Base-by-base conservation (phyloP, 2,329 filamentous ascomycete genomes). In the Sporothrix protearum region DNA sequence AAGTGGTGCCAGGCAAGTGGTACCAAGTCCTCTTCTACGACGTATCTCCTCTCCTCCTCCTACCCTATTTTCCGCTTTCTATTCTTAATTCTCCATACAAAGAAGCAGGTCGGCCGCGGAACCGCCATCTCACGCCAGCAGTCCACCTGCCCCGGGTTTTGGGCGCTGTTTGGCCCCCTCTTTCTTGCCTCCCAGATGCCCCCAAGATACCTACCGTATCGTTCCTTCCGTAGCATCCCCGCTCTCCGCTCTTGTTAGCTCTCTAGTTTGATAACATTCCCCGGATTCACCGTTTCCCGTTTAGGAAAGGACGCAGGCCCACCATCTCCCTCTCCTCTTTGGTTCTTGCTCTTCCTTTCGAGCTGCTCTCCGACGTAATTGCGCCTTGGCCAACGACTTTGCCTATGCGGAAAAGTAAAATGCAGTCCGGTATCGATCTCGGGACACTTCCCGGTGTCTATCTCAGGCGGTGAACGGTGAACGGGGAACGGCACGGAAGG, bases 241-340 rank as follows among this genome's bases (percentile, higher is more conserved):
- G 61, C 63, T 33, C 42, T 66, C 42, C n/a, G 49, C 49, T 22
- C 49, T 53, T 14, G 8, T 14, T 25, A 25, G 22, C 22, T 39
- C 33, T 42, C 22, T 63, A 63, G 59, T 19, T 64, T 28, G n/a
- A 49, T n/a, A 33, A 16, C 39, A 30, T 61, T 49, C 68, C 68
- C 68, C 68, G 19, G 68, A 69, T 69, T 57, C 25, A 33, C 25
- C 22, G 36, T 61, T 69, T 69, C 68, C 53, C 25, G 25, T 47
- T 69, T 19, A 25, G 53, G 53, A 59, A 69, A 49, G 36, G 28
- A 8, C 49, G 7, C 53, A 33, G 14, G 28, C 5, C 53, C 53
- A 33, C 28, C 25, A n/a, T 9, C 53, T 63, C 57, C 19, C 10
- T 14, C 42, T 2, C 1, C 14, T 14, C 14, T 14, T 22, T 61